These are phyloP conservation scores for Colletotrichum tamarilloi DNA, from an alignment of 2,329 filamentous ascomycete species.

Conservation along the genomic window DNA sequence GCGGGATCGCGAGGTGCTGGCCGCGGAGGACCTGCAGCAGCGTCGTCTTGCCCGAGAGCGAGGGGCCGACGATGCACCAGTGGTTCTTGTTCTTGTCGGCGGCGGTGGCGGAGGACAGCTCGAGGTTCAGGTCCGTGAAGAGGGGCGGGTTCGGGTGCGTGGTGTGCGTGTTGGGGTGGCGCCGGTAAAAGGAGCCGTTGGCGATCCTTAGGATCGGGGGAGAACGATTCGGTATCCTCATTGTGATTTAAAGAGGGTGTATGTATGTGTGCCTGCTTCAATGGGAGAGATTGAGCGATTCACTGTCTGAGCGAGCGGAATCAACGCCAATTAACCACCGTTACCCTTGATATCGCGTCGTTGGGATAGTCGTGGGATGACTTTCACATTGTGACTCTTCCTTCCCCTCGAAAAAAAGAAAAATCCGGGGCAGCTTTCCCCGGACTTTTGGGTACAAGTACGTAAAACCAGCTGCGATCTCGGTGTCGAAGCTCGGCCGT, in stretches of 20 bases:
- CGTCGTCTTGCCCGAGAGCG: constrained; percentile 81
- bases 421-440: constrained; percentile 25
- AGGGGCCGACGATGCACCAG: constrained; percentile 88
- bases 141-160: constrained; percentile 74
- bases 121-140: constrained; percentile 78
- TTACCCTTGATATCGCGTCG: too few species aligned
- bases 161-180: constrained; percentile 68
- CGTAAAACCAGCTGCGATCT: constrained; percentile 31
- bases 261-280: neutral
- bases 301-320: neutral
- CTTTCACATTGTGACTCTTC: neutral
- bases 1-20: constrained; percentile 79
- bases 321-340: neutral
- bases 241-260: too few species aligned
- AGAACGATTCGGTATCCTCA: constrained; percentile 37
- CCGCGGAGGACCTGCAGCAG: constrained; percentile 85
- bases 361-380: neutral
- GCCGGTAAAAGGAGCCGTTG: constrained; percentile 86
- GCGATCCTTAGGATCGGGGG: constrained; percentile 76
- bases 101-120: constrained; percentile 69
- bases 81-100: constrained; percentile 63
- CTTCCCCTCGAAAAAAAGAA: neutral
- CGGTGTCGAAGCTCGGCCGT: constrained; percentile 22
- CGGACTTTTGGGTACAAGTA: constrained; percentile 21
- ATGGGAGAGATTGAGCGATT: neutral